A percentile compares a stretch with the other conserved stretches of the same genome.
phyloP scores from a whole-genome alignment of 441 rosid genomes.

The Corymbia calophylla region DNA sequence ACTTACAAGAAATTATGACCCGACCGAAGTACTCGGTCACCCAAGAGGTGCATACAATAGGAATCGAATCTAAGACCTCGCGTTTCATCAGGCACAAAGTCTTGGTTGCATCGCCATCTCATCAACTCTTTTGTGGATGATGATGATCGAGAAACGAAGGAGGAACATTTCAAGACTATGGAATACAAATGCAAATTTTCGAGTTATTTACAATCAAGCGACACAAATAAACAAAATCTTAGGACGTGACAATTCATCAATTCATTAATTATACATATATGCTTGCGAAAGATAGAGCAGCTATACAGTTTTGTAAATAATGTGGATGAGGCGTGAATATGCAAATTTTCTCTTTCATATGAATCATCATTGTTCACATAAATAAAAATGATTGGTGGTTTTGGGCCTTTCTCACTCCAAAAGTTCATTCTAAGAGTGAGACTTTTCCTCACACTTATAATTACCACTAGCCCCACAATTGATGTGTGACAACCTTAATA shows the following conservation, averaged over 20 bases:
- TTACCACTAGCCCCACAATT: too few relatives aligned
- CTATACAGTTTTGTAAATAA: background rate
- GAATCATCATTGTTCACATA: background rate
- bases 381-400: background rate
- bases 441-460: too few relatives aligned
- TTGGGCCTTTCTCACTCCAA: too few relatives aligned
- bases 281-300: background rate
- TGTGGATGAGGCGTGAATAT: background rate
- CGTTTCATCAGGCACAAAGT: background rate
- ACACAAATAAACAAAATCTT: background rate
- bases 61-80: background rate
- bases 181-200: background rate
- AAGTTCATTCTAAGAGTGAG: too few relatives aligned
- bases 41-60: background rate
- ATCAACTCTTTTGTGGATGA: background rate
- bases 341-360: background rate
- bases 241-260: background rate
- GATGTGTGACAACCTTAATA: too few relatives aligned
- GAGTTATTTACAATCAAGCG: background rate
- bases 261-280: background rate
- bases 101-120: too few relatives aligned
- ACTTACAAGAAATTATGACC: background rate
- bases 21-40: background rate
- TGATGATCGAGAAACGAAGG: background rate
- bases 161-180: background rate